Conservation (phyloP, 108 stramenopile species). For the Skeletonema grethae region DNA sequence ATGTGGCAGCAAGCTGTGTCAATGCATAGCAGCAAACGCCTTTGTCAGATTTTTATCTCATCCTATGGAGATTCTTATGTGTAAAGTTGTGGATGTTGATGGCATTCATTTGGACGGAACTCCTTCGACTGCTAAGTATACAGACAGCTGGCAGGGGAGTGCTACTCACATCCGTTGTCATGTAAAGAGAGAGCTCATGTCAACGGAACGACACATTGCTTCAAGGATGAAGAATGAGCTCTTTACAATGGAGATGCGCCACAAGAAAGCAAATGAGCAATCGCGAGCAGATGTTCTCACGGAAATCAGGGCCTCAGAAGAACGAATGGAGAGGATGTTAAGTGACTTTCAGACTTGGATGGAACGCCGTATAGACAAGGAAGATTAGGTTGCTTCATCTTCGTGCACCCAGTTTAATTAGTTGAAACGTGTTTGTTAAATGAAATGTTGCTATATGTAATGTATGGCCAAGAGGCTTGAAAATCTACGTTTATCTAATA, state of each 20-base stretch:
- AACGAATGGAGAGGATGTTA: constrained; percentile 45
- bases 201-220: constrained; percentile 41
- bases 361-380: constrained; percentile 30
- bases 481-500: not conserved
- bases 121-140: constrained; percentile 46
- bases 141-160: constrained; percentile 55
- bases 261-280: constrained; percentile 45
- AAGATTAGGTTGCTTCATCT: constrained; percentile 7
- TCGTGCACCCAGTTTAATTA: not conserved
- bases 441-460: not conserved
- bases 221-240: constrained; percentile 40
- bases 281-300: constrained; percentile 51
- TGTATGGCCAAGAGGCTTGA: not conserved
- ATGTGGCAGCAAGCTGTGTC: constrained; percentile 33
- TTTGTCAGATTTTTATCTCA: constrained; percentile 38
- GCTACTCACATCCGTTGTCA: constrained; percentile 53
- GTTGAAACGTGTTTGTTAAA: not conserved
- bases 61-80: constrained; percentile 45
- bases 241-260: constrained; percentile 42
- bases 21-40: constrained; percentile 31
- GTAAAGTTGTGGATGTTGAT: constrained; percentile 45
- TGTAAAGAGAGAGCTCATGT: constrained; percentile 48
- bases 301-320: constrained; percentile 53
- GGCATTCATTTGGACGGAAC: constrained; percentile 51
- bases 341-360: constrained; percentile 52